Evolutionary conservation across 306 rosid species (phyloP).

Genomic region (Vigna angularis): DNA sequence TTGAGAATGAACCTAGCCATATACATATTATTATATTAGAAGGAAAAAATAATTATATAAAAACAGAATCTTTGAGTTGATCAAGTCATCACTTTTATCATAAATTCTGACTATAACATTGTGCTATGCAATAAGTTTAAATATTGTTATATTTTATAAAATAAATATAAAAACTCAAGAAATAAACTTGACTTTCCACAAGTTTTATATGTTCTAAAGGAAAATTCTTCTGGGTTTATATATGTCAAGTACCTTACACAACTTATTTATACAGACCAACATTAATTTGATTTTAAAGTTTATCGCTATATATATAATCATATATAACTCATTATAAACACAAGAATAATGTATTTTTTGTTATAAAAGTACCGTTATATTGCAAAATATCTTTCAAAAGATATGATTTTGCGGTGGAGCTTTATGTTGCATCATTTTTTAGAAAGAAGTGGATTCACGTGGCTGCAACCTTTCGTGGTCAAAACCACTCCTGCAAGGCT

Average conservation of each 20-base stretch:
- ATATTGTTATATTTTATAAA: not conserved
- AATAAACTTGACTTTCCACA: not conserved
- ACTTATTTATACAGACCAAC: no score
- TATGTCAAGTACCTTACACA: not conserved
- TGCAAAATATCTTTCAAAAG: no score
- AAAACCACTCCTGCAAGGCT: no score
- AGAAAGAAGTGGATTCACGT: no score
- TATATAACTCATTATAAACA: no score
- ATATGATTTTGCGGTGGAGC: no score
- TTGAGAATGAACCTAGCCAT: not conserved
- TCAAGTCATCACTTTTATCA: not conserved
- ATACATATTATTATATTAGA: not conserved
- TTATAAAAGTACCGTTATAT: no score
- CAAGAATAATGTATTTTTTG: not conserved
- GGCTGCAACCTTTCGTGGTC: no score
- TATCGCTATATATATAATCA: no score
- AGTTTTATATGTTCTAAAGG: not conserved
- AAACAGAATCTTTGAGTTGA: not conserved
- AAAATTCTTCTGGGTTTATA: not conserved
- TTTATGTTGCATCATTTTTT: no score
- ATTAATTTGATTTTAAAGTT: no score
- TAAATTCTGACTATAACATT: not conserved
- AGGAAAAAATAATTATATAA: not conserved
- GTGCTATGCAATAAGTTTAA: not conserved
- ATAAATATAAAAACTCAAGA: not conserved